A percentile compares a stretch with the other conserved stretches of the same genome.
Conservation (phyloP, 208 protist species). For the Leishmania braziliensis region DNA sequence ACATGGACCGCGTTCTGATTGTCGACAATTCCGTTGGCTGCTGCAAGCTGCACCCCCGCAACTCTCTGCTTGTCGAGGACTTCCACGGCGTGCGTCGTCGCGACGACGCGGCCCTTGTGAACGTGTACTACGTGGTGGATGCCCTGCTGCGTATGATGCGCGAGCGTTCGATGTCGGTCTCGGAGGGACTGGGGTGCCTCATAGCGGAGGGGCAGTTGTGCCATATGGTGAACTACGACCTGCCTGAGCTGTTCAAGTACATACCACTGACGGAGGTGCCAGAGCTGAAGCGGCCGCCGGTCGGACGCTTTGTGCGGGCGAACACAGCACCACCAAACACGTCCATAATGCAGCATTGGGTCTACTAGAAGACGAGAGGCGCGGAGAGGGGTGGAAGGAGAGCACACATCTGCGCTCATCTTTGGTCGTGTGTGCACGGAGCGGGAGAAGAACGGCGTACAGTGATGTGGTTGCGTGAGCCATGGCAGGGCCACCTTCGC, state of each 20-base stretch:
- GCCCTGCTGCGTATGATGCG: conserved; percentile 52
- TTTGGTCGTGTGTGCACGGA: not conserved
- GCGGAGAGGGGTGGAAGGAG: not conserved
- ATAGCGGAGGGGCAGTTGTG: conserved; percentile 72
- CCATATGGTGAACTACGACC: conserved; percentile 38
- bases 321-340: conserved; percentile 59
- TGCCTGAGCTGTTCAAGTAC: conserved; percentile 73
- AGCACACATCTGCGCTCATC: not conserved
- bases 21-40: conserved; percentile 93
- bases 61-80: conserved; percentile 87
- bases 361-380: conserved; percentile 39
- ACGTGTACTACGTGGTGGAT: conserved; percentile 91
- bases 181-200: conserved; percentile 51
- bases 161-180: conserved; percentile 44
- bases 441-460: not conserved
- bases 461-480: not conserved
- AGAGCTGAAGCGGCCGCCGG: conserved; percentile 80
- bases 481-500: too few species aligned
- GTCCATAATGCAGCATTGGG: conserved; percentile 87
- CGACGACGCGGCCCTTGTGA: conserved; percentile 81
- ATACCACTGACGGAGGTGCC: conserved; percentile 77
- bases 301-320: conserved; percentile 63
- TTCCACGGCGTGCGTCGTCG: conserved; percentile 72
- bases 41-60: conserved; percentile 88
- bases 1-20: conserved; percentile 88